A percentile compares a stretch with the other conserved stretches of the same genome.
Evolutionary conservation across 108 stramenopile genomes (phyloP).

Genomic region (Heterococcus sp.): DNA sequence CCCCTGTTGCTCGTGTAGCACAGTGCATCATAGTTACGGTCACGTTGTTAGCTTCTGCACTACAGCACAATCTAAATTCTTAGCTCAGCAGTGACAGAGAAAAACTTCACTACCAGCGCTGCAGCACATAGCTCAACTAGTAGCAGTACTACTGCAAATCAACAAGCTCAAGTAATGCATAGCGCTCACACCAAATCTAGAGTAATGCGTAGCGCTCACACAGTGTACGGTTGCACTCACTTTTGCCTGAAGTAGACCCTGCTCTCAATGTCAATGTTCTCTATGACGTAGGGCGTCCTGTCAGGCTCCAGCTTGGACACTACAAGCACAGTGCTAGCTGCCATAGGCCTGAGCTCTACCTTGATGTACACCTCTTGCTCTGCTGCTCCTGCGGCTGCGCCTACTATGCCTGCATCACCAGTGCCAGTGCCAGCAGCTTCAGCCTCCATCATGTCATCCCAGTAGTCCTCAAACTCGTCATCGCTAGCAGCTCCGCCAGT

Average conservation of each 20-base stretch:
- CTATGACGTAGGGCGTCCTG: conserved; percentile 73
- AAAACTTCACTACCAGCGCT: too few species aligned
- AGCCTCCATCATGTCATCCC: conserved; percentile 68
- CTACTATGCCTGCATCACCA: conserved; percentile 78
- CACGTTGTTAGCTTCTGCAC: too few species aligned
- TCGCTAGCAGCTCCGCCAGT: background rate
- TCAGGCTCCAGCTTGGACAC: conserved; percentile 55
- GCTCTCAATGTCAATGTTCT: conserved; percentile 70
- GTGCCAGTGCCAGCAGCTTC: conserved; percentile 75
- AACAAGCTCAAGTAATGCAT: too few species aligned
- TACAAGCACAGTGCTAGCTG: conserved; percentile 75
- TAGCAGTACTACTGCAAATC: too few species aligned
- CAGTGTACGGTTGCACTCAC: too few species aligned
- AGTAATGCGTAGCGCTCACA: too few species aligned
- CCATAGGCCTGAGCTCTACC: conserved; percentile 76
- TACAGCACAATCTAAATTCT: too few species aligned
- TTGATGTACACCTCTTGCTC: conserved; percentile 52
- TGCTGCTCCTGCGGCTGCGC: background rate
- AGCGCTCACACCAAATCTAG: too few species aligned
- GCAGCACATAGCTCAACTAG: too few species aligned
- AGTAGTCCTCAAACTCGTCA: background rate
- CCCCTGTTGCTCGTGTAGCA: too few species aligned
- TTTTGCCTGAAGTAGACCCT: conserved; percentile 78
- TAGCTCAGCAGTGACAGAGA: too few species aligned
- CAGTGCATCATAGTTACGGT: too few species aligned